Conservation (phyloP, 352 stramenopile genomes). For the Blastocystis hominis region DNA sequence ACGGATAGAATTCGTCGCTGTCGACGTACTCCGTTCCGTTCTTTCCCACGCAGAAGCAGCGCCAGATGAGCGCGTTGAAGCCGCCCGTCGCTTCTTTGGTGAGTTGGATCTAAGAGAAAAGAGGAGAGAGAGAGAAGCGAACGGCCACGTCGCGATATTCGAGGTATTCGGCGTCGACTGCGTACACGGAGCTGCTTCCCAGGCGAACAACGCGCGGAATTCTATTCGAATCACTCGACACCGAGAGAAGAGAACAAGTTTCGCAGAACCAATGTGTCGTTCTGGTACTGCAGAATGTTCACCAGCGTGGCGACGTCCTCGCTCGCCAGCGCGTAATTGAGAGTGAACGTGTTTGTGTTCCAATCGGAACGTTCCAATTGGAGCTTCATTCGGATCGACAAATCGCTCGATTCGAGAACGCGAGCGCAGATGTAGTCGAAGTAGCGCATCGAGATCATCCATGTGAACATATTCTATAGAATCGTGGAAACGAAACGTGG, state of each 20-base stretch:
- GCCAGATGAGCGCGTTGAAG: neutral
- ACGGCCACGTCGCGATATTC: neutral
- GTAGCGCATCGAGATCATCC: slow-evolving; percentile 1
- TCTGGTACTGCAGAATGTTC: neutral
- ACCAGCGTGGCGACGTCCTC: neutral
- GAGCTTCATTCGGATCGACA: neutral
- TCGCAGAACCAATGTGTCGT: neutral
- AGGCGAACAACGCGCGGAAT: slow-evolving; percentile 11
- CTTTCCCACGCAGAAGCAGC: neutral
- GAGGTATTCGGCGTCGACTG: neutral
- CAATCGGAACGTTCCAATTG: neutral
- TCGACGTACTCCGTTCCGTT: slow-evolving; percentile 26
- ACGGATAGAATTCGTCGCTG: neutral
- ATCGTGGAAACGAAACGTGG: neutral
- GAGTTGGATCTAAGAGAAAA: neutral
- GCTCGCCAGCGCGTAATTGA: neutral
- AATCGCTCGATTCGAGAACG: neutral
- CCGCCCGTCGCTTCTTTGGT: neutral
- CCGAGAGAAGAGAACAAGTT: neutral
- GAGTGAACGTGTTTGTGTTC: neutral
- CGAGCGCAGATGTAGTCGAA: neutral
- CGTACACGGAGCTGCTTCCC: neutral
- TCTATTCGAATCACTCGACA: neutral
- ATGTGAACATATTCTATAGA: neutral
- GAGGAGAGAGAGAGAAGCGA: no score